These are phyloP conservation scores for Fusarium anguioides DNA, from an alignment of 2,329 filamentous ascomycete genomes.

Conservation along the genomic window DNA sequence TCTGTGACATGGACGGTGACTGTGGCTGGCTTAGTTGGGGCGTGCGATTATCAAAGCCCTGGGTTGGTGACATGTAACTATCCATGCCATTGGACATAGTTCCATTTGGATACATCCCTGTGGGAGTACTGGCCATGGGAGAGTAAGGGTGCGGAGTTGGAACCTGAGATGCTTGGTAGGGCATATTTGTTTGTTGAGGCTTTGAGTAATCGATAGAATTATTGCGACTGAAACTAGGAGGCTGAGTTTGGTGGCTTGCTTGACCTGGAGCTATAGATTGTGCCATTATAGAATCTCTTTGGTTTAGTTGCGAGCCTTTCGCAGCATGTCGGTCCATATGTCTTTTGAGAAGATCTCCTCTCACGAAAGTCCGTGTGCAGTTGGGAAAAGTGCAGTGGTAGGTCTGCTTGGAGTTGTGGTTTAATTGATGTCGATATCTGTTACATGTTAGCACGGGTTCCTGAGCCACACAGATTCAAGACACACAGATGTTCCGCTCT, in stretches of 20 bases:
- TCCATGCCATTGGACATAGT: slow-evolving; percentile 52
- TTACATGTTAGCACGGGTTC: slow-evolving; percentile 17
- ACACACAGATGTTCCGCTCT: slow-evolving; percentile 91
- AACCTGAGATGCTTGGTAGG: slow-evolving; percentile 61
- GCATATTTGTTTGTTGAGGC: slow-evolving; percentile 53
- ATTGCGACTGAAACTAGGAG: slow-evolving; percentile 59
- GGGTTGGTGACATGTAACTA: slow-evolving; percentile 55
- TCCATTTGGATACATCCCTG: slow-evolving; percentile 46
- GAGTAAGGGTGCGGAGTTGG: slow-evolving; percentile 59
- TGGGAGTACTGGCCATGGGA: slow-evolving; percentile 58
- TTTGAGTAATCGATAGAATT: slow-evolving; percentile 55
- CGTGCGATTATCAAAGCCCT: slow-evolving; percentile 48
- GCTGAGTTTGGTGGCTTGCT: slow-evolving; percentile 41
- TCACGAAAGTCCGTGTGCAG: slow-evolving; percentile 90
- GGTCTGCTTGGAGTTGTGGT: slow-evolving; percentile 95
- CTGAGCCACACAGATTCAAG: slow-evolving; percentile 26
- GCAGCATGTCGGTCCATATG: slow-evolving; percentile 85
- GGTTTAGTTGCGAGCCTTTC: slow-evolving; percentile 79
- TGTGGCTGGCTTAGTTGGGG: slow-evolving; percentile 42
- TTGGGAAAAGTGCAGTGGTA: slow-evolving; percentile 93
- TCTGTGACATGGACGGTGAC: slow-evolving; percentile 56
- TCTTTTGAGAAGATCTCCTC: slow-evolving; percentile 89
- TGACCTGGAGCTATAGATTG: slow-evolving; percentile 56
- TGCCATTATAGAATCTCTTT: slow-evolving; percentile 69
- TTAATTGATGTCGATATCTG: slow-evolving; percentile 89